Evolutionary conservation across 768 basidiomycete genomes (phyloP).

Genomic region (Leccinum longicurvipes): DNA sequence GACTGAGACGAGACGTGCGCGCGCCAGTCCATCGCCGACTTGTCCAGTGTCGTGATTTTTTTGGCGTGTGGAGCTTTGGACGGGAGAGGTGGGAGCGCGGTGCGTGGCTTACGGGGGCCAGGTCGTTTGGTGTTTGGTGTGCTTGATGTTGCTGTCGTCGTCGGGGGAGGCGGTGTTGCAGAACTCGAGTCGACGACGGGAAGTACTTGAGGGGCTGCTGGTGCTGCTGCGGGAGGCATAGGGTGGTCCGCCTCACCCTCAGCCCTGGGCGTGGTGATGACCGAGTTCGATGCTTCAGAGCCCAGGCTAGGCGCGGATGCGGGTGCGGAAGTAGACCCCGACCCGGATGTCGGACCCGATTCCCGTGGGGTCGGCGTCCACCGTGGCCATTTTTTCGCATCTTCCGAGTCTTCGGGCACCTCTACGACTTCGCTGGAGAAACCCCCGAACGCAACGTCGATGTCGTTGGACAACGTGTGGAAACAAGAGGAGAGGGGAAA

Average conservation of each 20-base stretch:
- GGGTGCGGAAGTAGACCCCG: background rate
- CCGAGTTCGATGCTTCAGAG: background rate
- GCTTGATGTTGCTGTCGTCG: background rate
- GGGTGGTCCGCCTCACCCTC: background rate
- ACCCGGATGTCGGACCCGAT: constrained; percentile 2
- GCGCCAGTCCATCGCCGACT: constrained; percentile 85
- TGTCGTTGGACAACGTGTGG: background rate
- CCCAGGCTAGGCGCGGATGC: background rate
- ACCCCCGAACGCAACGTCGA: background rate
- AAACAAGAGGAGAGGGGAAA: no score
- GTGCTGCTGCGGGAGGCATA: background rate
- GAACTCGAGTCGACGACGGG: background rate
- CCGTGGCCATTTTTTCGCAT: constrained; percentile 73
- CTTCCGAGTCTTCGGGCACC: constrained; percentile 67
- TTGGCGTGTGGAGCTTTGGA: constrained; percentile 54
- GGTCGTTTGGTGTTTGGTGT: constrained; percentile 38
- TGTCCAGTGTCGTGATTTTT: constrained; percentile 81
- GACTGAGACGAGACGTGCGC: constrained; percentile 51
- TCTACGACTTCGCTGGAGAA: constrained; percentile 65
- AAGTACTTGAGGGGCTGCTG: background rate
- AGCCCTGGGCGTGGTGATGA: background rate
- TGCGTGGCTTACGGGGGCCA: constrained; percentile 67
- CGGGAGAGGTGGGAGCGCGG: constrained; percentile 49
- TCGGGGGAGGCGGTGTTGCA: background rate
- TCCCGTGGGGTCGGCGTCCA: constrained; percentile 31